A percentile compares a stretch with the other conserved stretches of the same genome.
Evolutionary conservation across 1,284 basidiomycete genomes (phyloP).

Genomic region (Caloboletus firmus): DNA sequence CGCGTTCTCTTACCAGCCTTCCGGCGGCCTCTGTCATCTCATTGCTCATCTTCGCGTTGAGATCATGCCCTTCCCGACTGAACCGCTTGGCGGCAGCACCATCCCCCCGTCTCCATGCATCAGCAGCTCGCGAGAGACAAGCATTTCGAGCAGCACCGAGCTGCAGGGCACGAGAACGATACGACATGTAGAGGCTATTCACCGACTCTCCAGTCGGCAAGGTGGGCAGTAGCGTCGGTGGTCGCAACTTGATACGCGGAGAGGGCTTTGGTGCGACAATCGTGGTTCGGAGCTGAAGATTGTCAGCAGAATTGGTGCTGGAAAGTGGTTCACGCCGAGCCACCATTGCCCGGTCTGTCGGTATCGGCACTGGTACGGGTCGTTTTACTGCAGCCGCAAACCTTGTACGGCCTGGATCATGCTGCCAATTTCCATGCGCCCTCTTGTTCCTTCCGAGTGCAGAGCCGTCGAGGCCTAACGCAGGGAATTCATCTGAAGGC

Average conservation of each 20-base stretch:
- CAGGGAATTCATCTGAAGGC: conserved; percentile 85
- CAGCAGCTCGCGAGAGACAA: conserved; percentile 91
- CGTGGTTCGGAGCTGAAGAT: conserved; percentile 60
- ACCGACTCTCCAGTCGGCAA: conserved; percentile 79
- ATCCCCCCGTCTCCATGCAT: conserved; percentile 92
- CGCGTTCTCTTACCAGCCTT: conserved; percentile 79
- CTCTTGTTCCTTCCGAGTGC: conserved; percentile 34
- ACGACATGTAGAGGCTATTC: conserved; percentile 83
- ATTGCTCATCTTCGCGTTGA: conserved; percentile 85
- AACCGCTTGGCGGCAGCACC: conserved; percentile 94
- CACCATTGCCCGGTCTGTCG: conserved; percentile 39
- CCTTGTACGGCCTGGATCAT: conserved; percentile 79
- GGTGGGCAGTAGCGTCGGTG: conserved; percentile 85
- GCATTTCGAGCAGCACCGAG: conserved; percentile 93
- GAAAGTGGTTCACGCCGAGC: conserved; percentile 57
- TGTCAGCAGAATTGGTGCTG: conserved; percentile 53
- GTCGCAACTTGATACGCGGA: conserved; percentile 77
- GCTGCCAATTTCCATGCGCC: conserved; percentile 43
- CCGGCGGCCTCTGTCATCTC: conserved; percentile 83
- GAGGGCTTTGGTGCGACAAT: conserved; percentile 84
- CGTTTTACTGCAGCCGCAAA: conserved; percentile 85
- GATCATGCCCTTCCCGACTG: conserved; percentile 87
- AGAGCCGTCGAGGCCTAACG: conserved; percentile 53
- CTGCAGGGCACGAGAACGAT: conserved; percentile 83
- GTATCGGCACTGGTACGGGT: conserved; percentile 36